Conservation (phyloP, 345 rosid genomes). For the Rhizophora mangle region DNA sequence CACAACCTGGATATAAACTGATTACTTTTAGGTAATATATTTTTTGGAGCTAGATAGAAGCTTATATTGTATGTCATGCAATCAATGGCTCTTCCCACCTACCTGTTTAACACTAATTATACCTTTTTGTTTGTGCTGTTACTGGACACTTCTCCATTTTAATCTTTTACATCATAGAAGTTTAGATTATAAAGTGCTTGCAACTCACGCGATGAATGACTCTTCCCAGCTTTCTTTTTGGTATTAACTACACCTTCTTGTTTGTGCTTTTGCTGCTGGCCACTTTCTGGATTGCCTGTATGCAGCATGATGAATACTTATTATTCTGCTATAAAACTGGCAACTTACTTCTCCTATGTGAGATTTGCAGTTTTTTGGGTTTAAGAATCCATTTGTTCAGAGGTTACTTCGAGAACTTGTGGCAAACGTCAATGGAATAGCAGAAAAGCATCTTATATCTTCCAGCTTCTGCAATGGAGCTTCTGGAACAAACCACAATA, state of each 20-base stretch:
- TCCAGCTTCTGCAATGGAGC: conserved; percentile 42
- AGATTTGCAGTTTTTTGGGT: conserved; percentile 78
- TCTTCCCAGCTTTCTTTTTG: not conserved
- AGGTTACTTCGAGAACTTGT: conserved; percentile 82
- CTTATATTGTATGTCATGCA: too few species aligned
- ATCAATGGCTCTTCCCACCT: too few species aligned
- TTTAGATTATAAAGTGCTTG: not conserved
- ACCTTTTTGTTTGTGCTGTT: too few species aligned
- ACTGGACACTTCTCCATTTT: too few species aligned
- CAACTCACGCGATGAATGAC: not conserved
- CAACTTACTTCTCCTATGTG: not conserved
- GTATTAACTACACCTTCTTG: not conserved
- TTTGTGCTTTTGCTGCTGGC: conserved; percentile 8
- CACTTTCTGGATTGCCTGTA: conserved; percentile 2
- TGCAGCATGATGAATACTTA: conserved; percentile 1
- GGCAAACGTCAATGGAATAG: conserved; percentile 52
- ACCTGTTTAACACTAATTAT: too few species aligned
- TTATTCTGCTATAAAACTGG: conserved; percentile 1
- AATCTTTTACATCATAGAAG: conserved; percentile 1
- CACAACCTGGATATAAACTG: not conserved
- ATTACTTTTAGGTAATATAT: not conserved
- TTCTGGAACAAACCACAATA: conserved; percentile 27
- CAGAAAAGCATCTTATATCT: conserved; percentile 33
- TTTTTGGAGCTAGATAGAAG: too few species aligned
- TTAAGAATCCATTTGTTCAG: conserved; percentile 71